These are phyloP conservation scores for Hyphopichia buzzinii DNA, from an alignment of 1,139 yeast species.

Conservation along the genomic window DNA sequence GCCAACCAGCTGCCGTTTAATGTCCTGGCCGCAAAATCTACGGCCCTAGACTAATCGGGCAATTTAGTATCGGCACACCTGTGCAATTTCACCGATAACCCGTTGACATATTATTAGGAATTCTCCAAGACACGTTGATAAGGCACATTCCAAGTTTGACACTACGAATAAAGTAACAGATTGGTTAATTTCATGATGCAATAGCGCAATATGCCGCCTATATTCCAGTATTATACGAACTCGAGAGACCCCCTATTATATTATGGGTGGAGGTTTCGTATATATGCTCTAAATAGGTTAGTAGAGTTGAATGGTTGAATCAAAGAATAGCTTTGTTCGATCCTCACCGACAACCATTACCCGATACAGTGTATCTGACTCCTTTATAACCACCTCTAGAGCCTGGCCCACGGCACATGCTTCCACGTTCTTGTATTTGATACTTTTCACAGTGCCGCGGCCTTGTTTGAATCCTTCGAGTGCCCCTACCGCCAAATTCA, in stretches of 20 bases:
- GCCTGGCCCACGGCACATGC: constrained; percentile 42
- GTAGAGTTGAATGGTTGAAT: too few species aligned
- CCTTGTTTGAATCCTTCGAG: neutral
- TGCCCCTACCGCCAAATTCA: constrained; percentile 22
- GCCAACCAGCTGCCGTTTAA: neutral
- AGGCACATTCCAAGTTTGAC: too few species aligned
- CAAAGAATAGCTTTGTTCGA: neutral
- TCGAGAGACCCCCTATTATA: too few species aligned
- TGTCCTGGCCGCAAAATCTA: neutral
- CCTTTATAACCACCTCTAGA: neutral
- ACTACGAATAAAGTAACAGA: too few species aligned
- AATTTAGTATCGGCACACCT: neutral
- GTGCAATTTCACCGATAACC: too few species aligned
- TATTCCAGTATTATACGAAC: too few species aligned
- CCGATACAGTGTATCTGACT: neutral
- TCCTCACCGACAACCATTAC: constrained; percentile 1
- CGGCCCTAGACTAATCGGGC: neutral
- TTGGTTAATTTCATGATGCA: too few species aligned
- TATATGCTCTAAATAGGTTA: too few species aligned
- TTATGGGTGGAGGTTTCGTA: too few species aligned
- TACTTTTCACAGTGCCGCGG: constrained; percentile 9
- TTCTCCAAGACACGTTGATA: too few species aligned
- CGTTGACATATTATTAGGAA: too few species aligned
- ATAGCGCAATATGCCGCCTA: too few species aligned
- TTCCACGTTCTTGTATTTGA: constrained; percentile 48